phyloP scores from a whole-genome alignment of 352 stramenopile species.

The Phytopythium vexans region DNA sequence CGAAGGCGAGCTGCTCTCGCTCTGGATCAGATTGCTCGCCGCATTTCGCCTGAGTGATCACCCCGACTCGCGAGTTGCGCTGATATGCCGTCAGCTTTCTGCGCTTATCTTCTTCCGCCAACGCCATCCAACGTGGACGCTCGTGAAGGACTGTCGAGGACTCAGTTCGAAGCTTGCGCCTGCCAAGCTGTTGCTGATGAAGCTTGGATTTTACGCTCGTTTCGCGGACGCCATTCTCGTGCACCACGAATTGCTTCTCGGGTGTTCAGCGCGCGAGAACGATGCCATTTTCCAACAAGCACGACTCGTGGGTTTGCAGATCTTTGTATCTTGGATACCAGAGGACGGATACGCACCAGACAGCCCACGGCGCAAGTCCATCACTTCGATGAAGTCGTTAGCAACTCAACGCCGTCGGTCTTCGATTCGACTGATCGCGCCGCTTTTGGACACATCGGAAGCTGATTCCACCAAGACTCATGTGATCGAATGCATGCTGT shows the following conservation, averaged over 20 bases:
- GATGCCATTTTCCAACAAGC: slow-evolving; percentile 24
- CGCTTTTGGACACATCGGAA: neutral
- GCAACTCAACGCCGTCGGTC: slow-evolving; percentile 4
- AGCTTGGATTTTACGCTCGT: slow-evolving; percentile 19
- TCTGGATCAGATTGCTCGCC: slow-evolving; percentile 22
- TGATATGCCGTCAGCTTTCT: slow-evolving; percentile 22
- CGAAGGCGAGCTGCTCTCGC: slow-evolving; percentile 10
- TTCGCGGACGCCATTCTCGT: slow-evolving; percentile 28
- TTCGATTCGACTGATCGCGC: slow-evolving; percentile 3
- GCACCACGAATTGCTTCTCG: slow-evolving; percentile 28
- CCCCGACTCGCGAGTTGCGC: slow-evolving; percentile 13
- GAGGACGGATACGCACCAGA: neutral
- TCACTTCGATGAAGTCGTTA: neutral
- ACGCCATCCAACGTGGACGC: slow-evolving; percentile 25
- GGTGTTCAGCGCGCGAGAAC: slow-evolving; percentile 29
- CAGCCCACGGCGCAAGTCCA: neutral
- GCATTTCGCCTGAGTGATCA: slow-evolving; percentile 29
- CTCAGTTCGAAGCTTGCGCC: slow-evolving; percentile 1
- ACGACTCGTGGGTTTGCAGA: slow-evolving; percentile 15
- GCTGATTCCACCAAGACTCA: slow-evolving; percentile 8
- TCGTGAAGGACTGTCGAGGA: slow-evolving; percentile 34
- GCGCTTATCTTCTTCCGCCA: slow-evolving; percentile 22
- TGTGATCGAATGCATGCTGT: slow-evolving; percentile 31
- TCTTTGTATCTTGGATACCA: slow-evolving; percentile 19
- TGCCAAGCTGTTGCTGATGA: slow-evolving; percentile 12